Evolutionary conservation across 495 filamentous ascomycete genomes (phyloP).

Genomic region (Daldinia decipiens): DNA sequence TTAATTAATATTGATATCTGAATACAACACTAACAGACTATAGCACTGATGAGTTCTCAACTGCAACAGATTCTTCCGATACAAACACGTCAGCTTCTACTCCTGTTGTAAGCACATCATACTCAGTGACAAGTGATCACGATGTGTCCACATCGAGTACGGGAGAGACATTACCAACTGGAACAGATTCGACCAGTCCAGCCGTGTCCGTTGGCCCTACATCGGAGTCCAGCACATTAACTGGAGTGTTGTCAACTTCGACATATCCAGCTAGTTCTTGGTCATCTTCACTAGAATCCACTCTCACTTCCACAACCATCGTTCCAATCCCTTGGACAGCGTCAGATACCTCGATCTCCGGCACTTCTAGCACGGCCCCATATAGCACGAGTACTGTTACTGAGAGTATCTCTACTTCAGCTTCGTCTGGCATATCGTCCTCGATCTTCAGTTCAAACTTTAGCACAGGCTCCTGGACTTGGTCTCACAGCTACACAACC

Average conservation of each 20-base stretch:
- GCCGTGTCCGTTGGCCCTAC: background rate
- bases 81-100: background rate
- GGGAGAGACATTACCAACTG: background rate
- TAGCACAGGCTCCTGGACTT: conserved; percentile 33
- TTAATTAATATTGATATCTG: background rate
- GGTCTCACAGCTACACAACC: conserved; percentile 32
- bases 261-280: conserved; percentile 9
- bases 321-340: conserved; percentile 22
- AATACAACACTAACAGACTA: conserved; percentile 12
- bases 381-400: conserved; percentile 10
- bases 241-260: background rate
- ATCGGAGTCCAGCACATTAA: background rate
- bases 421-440: conserved; percentile 4
- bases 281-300: conserved; percentile 13
- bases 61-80: background rate
- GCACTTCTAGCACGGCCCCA: conserved; percentile 22
- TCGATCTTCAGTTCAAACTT: conserved; percentile 20
- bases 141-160: background rate
- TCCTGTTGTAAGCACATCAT: background rate
- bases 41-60: conserved; percentile 33
- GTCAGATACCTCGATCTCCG: conserved; percentile 22
- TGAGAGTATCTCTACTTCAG: background rate
- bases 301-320: conserved; percentile 28
- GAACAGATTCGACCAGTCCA: background rate
- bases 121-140: background rate